A percentile compares a stretch with the other conserved stretches of the same genome.
Evolutionary conservation across 179 eudicot species (phyloP).

Genomic region (Patellifolia procumbens): DNA sequence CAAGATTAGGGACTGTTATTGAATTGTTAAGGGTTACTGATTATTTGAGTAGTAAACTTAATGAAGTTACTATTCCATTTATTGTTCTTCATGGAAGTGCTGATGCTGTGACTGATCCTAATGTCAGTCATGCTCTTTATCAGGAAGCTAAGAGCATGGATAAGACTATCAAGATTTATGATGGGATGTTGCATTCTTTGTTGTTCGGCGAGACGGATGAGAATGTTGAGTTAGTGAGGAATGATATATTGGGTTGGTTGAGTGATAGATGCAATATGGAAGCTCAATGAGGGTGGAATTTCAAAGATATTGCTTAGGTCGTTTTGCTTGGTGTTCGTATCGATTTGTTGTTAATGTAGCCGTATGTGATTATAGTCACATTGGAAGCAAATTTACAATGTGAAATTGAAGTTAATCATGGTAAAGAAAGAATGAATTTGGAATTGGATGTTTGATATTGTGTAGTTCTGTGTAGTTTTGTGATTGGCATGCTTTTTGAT

Average conservation of each 20-base stretch:
- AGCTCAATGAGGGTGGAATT: neutral
- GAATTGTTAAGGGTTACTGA: conserved; percentile 79
- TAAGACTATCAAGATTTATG: conserved; percentile 71
- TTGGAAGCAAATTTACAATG: neutral
- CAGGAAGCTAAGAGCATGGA: conserved; percentile 68
- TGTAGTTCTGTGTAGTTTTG: too few species aligned
- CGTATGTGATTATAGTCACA: neutral
- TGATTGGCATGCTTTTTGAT: too few species aligned
- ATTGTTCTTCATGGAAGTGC: conserved; percentile 80
- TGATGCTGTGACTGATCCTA: conserved; percentile 89
- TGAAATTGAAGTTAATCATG: neutral
- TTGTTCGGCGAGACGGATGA: conserved; percentile 93
- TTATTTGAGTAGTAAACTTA: conserved; percentile 45
- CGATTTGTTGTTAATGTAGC: neutral
- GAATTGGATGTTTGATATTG: too few species aligned
- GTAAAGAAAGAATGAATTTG: neutral
- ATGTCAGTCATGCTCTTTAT: conserved; percentile 67
- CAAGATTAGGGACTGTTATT: conserved; percentile 81
- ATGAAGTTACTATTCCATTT: conserved; percentile 61
- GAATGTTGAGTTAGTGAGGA: conserved; percentile 65
- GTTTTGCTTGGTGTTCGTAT: neutral
- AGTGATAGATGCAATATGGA: conserved; percentile 45
- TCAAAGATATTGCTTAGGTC: neutral
- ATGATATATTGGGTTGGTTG: conserved; percentile 76
- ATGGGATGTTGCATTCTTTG: conserved; percentile 89